Base-by-base conservation (phyloP, 2,329 filamentous ascomycete species). In the Laburnicola sp. region DNA sequence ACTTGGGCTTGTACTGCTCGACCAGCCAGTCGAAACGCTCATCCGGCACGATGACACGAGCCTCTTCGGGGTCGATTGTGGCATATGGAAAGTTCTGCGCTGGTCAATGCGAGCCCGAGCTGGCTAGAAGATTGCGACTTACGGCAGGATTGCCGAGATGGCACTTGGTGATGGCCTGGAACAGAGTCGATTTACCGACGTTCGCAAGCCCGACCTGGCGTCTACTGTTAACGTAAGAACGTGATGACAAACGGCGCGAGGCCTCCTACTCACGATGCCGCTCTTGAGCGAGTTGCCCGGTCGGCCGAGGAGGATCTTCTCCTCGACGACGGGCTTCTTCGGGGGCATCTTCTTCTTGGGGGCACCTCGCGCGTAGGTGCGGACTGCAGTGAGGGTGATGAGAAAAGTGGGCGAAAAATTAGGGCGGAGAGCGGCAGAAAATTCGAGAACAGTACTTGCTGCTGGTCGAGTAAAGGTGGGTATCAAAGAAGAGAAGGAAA, bases 101-200 rank as follows among this genome's bases (percentile, higher is more conserved):
- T 62, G 60, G 63, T 68, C 49, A 63, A 46, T 38, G 44, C 25
- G 38, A 54, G 51, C 41, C 43, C 43, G 47, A 16, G 30, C 6
- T 32, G 25, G 16, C 34, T 26, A 3, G 10, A 6, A 36, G 27
- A 6, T 23, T 11, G 51, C 54, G 48, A 82, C 85, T 76, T 82
- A 90, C 87, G 80, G 94, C 94, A 68, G 95, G 95, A 81, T 97
- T 99, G 79, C 95, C 94, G 70, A 99, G 87, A 62, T 86, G 86
- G 77, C 88, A 96, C 82, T 97, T 97, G 74, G 94, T 99, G 78
- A 99, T 97, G 73, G 94, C 91, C 82, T 99, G 95, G 85, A 99
- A 99, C 69, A 99, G 86, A 30, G 95, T 99, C 63, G 94, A 99
- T 82, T 99, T 99, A 77, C 94, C 94, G 67, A 99, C 95, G 77